Percentiles rank a stretch among this genome's conserved stretches.
Evolutionary conservation across 805 yeast genomes (phyloP).

Genomic region (Lachancea mirantina): DNA sequence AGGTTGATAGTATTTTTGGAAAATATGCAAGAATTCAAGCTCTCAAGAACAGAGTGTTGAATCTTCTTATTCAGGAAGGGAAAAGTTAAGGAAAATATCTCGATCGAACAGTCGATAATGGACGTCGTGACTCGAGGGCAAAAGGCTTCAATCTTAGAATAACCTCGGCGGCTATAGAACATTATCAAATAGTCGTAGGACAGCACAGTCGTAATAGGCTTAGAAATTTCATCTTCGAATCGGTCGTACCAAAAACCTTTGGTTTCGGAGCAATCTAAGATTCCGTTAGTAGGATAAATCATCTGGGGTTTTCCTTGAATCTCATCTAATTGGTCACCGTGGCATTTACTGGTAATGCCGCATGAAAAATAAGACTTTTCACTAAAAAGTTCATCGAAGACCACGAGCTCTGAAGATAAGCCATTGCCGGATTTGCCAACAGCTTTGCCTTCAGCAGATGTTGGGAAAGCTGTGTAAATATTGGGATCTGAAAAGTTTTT

Average conservation of each 20-base stretch:
- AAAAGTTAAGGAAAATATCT: constrained; percentile 62
- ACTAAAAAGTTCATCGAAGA: constrained; percentile 17
- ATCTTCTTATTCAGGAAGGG: constrained; percentile 68
- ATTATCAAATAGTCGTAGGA: constrained; percentile 37
- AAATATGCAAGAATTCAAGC: constrained; percentile 50
- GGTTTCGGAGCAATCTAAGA: constrained; percentile 27
- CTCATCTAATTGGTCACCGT: constrained; percentile 32
- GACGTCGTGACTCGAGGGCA: constrained; percentile 43
- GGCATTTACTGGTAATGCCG: constrained; percentile 49
- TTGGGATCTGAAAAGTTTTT: constrained; percentile 42
- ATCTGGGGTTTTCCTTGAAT: too few species aligned
- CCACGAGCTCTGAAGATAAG: neutral
- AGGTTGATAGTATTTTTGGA: constrained; percentile 32
- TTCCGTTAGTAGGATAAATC: constrained; percentile 3
- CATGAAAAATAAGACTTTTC: constrained; percentile 39
- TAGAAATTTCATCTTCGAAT: constrained; percentile 29
- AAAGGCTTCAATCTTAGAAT: constrained; percentile 12
- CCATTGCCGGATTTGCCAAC: constrained; percentile 6
- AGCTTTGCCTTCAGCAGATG: constrained; percentile 9
- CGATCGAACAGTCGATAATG: constrained; percentile 71
- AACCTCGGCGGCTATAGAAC: constrained; percentile 20
- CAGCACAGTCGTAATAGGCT: constrained; percentile 36
- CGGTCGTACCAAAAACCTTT: constrained; percentile 32
- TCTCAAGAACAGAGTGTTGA: constrained; percentile 83
- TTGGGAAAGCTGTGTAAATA: constrained; percentile 19